These are phyloP conservation scores for Aristolochia contorta DNA, from an alignment of 164 flowering plant species.

Conservation along the genomic window DNA sequence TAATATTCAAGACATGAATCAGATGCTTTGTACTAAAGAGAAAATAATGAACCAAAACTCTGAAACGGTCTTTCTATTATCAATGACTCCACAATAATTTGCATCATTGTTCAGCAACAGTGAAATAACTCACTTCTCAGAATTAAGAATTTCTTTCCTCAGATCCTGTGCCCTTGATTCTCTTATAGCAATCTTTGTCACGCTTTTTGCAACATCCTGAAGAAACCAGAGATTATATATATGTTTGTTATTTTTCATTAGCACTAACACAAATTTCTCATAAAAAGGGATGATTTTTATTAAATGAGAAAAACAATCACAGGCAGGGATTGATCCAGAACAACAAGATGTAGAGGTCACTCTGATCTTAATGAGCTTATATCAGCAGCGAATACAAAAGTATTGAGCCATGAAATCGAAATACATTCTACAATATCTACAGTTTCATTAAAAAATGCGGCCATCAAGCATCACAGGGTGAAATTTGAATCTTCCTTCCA, in stretches of 20 bases:
- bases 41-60: neutral
- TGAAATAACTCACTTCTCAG: slow-evolving; percentile 68
- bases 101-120: neutral
- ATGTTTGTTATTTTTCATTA: neutral
- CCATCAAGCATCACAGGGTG: too few relatives aligned
- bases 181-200: slow-evolving; percentile 75
- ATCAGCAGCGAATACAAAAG: too few relatives aligned
- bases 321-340: too few relatives aligned
- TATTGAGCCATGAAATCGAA: too few relatives aligned
- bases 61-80: too few relatives aligned
- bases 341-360: too few relatives aligned
- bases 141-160: slow-evolving; percentile 90
- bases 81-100: neutral
- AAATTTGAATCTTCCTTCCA: too few relatives aligned
- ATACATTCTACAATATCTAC: too few relatives aligned
- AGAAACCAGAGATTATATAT: slow-evolving; percentile 4
- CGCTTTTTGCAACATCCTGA: slow-evolving; percentile 83
- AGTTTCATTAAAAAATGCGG: too few relatives aligned
- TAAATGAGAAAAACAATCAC: too few relatives aligned
- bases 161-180: slow-evolving; percentile 93
- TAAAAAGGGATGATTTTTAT: neutral
- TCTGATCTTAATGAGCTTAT: too few relatives aligned
- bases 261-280: neutral
- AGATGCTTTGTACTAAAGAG: neutral
- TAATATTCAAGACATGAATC: neutral